Base-by-base conservation (phyloP, 2,329 filamentous ascomycete genomes). In the Xylariaceae sp. region DNA sequence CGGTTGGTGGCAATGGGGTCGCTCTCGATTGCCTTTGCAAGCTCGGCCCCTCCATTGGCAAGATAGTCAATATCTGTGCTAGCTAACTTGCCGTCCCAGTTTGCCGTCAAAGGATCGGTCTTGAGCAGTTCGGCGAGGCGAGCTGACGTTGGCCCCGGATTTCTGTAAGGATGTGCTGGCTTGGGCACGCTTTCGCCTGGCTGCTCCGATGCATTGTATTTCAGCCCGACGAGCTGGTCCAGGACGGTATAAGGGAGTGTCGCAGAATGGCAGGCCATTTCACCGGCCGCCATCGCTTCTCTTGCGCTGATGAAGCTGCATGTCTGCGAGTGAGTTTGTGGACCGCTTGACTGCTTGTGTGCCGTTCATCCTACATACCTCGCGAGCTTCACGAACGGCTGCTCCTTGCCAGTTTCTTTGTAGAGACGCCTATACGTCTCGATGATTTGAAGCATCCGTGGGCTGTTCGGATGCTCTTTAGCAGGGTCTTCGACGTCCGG, bases 341-440 rank as follows among this genome's bases (percentile, higher is more conserved):
- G 29, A 30, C 29, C 7, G 29, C 29, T 4, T n/a, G 32, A 3
- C 6, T 15, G 3, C 13, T 22, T 36, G 36, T 42, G 16, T 22
- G 7, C 29, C 26, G 34, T 15, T 41, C 15, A 6, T 21, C 5
- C 43, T 19, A 40, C 46, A 1, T 53, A 46, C 46, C 73, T 75
- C 3, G 75, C 75, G 40, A 74, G 73, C 62, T 77, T 78, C 13
- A 79, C 58, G 10, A 76, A 65, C 1, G 77, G 76, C 63, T 79
- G 76, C 48, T 73, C 69, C 53, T 72, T 71, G n/a, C 76, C 76
- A 0, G 75, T 78, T 74, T 75, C 71, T 47, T 69, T 70, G 54
- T 74, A 75, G 18, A 78, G 68, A 2, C 67, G 68, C 53, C 69
- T 71, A 65, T 77, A 79, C 0, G 70, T 74, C 54, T 78, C 72